Base-by-base conservation (phyloP, 192 early-diverging fungal species). In the Lunasporangiospora selenospora region DNA sequence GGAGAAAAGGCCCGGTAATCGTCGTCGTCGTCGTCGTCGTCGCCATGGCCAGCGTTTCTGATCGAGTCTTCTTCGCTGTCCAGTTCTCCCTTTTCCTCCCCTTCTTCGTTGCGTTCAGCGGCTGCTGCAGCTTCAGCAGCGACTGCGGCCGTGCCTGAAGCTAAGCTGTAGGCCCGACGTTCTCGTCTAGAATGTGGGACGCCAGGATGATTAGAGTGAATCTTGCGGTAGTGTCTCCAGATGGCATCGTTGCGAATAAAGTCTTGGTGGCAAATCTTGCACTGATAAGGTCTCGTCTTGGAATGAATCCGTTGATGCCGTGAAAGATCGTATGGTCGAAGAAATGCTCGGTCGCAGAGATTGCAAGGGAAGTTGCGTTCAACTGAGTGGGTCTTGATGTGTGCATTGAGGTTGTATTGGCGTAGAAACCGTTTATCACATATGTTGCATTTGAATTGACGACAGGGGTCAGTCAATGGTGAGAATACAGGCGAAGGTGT, bases 191-290 rank as follows among this genome's bases (percentile, higher is more conserved):
- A 58, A 3, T 41, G 32, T 0, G 69, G 69, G 7, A 73, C 54
- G 23, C 63, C 69, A 0, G 69, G 69, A n/a, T 73, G 69, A 24
- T 36, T 61, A 0, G n/a, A 26, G 36, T 73, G 69, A 4, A 16
- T 52, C 18, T 58, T 90, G 58, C 88, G 84, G 44, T 88, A 86
- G 29, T 93, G 91, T 2, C 90, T 76, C 77, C 87, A 89, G 23
- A 93, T 77, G 56, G 91, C 90, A 54, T 93, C 91, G 55, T 90
- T 80, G 0, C 91, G 80, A 24, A 89, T 89, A 81, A 93, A 93
- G 41, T 79, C 70, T 13, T 85, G 79, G 6, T 76, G 75, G 58
- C 91, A 93, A 40, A 85, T 70, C n/a, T 76, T 76, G 44, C 91
- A 93, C 7, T 75, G 81, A 63, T 87, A 88, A 9, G 91, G 91